These are phyloP conservation scores for Colletotrichum orbiculare DNA, from an alignment of 2,329 filamentous ascomycete genomes.

Conservation along the genomic window DNA sequence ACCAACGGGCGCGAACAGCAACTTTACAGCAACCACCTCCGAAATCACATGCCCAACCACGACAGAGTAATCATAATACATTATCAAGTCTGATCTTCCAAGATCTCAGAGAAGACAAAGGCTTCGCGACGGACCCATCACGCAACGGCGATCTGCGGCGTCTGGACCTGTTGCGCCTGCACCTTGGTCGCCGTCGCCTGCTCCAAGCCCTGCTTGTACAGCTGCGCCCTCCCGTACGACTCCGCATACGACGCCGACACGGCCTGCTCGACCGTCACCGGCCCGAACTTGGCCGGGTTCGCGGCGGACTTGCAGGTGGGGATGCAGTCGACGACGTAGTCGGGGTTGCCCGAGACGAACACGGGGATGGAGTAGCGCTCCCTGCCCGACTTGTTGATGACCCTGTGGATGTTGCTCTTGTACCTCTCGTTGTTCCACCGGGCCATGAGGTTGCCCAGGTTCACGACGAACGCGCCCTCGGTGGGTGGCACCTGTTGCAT, in stretches of 20 bases:
- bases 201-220: conserved; percentile 46
- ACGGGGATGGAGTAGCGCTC: conserved; percentile 68
- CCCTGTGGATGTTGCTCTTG: conserved; percentile 64
- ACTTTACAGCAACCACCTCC: no score
- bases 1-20: no score
- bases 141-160: conserved; percentile 24
- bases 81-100: not conserved
- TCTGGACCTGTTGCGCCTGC: conserved; percentile 11
- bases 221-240: conserved; percentile 45
- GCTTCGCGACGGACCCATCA: not conserved
- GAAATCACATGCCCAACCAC: no score
- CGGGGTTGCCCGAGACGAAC: conserved; percentile 66
- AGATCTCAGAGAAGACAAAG: not conserved
- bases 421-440: conserved; percentile 64
- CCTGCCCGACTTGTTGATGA: conserved; percentile 61
- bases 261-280: conserved; percentile 47
- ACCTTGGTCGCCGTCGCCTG: conserved; percentile 23
- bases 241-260: conserved; percentile 48
- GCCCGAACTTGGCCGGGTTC: conserved; percentile 43
- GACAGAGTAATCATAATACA: no score
- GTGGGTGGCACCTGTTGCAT: conserved; percentile 51
- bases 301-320: conserved; percentile 43
- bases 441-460: conserved; percentile 61
- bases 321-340: conserved; percentile 50
- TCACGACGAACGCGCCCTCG: conserved; percentile 61